phyloP scores from a whole-genome alignment of 2,329 filamentous ascomycete species.

The Aurifilum marmelostoma region DNA sequence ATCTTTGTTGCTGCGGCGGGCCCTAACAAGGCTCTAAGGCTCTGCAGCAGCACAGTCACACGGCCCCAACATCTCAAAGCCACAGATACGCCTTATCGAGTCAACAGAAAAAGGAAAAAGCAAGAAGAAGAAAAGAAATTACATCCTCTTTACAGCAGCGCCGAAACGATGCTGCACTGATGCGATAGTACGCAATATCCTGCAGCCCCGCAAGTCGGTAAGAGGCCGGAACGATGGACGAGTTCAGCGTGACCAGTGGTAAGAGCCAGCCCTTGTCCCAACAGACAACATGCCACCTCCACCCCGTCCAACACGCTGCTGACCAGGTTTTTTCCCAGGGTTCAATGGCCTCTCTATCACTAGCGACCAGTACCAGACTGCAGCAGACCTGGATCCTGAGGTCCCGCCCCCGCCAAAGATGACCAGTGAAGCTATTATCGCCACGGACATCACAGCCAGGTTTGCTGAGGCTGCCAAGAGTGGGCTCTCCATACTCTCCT shows the following conservation, averaged over 20 bases:
- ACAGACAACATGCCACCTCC: conserved; percentile 19
- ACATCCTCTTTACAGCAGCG: background rate
- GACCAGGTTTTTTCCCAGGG: conserved; percentile 36
- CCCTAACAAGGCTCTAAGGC: background rate
- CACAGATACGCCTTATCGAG: conserved; percentile 5
- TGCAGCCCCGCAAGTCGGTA: background rate
- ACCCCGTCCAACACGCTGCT: conserved; percentile 8
- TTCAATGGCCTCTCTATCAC: conserved; percentile 46
- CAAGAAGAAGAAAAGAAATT: too few relatives aligned
- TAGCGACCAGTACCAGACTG: conserved; percentile 32
- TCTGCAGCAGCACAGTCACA: conserved; percentile 4
- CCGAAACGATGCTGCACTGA: conserved; percentile 16
- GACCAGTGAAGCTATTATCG: conserved; percentile 53
- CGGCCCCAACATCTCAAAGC: background rate
- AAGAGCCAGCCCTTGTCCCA: conserved; percentile 16
- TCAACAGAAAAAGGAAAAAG: conserved; percentile 10
- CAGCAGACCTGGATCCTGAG: conserved; percentile 27
- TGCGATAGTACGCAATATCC: background rate
- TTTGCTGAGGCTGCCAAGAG: conserved; percentile 58
- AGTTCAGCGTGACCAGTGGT: conserved; percentile 25
- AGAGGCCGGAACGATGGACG: conserved; percentile 22
- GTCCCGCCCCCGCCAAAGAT: conserved; percentile 45
- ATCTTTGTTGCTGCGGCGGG: conserved; percentile 18
- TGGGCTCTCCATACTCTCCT: conserved; percentile 39
- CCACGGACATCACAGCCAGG: conserved; percentile 60